Percentiles rank a stretch among this genome's conserved stretches.
Evolutionary conservation across 2,329 filamentous ascomycete genomes (phyloP).

Genomic region (Aspergillus sp.): DNA sequence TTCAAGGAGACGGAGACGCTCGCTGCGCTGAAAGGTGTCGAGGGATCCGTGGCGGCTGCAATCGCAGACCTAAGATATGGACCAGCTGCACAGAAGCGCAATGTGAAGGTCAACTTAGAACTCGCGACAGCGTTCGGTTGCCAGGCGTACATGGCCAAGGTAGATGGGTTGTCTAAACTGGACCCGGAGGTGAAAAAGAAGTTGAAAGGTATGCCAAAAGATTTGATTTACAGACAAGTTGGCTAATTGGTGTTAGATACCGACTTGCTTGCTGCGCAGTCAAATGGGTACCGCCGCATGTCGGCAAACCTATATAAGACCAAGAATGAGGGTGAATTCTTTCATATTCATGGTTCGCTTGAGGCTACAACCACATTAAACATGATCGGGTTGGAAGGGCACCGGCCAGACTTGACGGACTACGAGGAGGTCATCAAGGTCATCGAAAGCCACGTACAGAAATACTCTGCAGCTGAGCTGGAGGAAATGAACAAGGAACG

Average conservation of each 20-base stretch:
- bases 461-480: slow-evolving; percentile 56
- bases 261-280: slow-evolving; percentile 69
- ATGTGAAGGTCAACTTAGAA: slow-evolving; percentile 38
- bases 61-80: slow-evolving; percentile 58
- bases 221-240: background rate
- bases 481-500: slow-evolving; percentile 58
- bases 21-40: slow-evolving; percentile 59
- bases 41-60: slow-evolving; percentile 60
- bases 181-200: slow-evolving; percentile 39
- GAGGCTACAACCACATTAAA: slow-evolving; percentile 68
- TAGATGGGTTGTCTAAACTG: slow-evolving; percentile 39
- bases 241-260: slow-evolving; percentile 55
- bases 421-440: slow-evolving; percentile 59
- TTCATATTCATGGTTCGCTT: slow-evolving; percentile 73
- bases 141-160: slow-evolving; percentile 43
- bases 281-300: slow-evolving; percentile 68
- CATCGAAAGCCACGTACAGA: slow-evolving; percentile 60
- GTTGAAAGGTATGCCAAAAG: slow-evolving; percentile 33
- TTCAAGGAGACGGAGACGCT: slow-evolving; percentile 56
- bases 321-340: slow-evolving; percentile 64
- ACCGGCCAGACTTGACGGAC: slow-evolving; percentile 60
- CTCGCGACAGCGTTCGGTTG: slow-evolving; percentile 42
- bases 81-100: slow-evolving; percentile 35
- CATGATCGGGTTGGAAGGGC: slow-evolving; percentile 67
- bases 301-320: slow-evolving; percentile 72